Conservation (phyloP, 129 eudicot species). For the carrot (Daucus carota) region DNA sequence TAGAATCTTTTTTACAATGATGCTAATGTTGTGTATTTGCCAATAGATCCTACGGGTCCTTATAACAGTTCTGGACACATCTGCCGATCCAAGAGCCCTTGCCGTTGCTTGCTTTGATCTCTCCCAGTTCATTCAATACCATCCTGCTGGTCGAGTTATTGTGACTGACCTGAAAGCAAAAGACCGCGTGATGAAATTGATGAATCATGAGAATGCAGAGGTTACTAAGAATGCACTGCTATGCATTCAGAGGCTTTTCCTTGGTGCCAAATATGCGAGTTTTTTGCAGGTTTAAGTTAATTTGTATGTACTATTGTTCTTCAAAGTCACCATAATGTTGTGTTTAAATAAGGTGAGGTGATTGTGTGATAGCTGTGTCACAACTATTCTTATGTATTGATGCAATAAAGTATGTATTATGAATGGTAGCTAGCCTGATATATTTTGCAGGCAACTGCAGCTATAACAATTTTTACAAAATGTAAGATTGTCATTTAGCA, state of each 20-base stretch:
- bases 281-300: slow-evolving; percentile 64
- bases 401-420: background rate
- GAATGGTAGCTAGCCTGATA: background rate
- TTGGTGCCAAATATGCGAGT: slow-evolving; percentile 97
- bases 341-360: background rate
- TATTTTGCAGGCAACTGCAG: background rate
- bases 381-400: background rate
- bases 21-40: slow-evolving; percentile 14
- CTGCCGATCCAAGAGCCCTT: slow-evolving; percentile 70
- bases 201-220: slow-evolving; percentile 94
- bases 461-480: background rate
- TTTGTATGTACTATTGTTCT: background rate
- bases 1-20: background rate
- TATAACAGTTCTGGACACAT: slow-evolving; percentile 79
- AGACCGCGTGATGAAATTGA: slow-evolving; percentile 93
- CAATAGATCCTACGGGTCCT: slow-evolving; percentile 80
- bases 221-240: slow-evolving; percentile 93
- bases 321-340: background rate
- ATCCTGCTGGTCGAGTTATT: slow-evolving; percentile 83
- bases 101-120: slow-evolving; percentile 96
- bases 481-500: background rate
- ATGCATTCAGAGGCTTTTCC: slow-evolving; percentile 91
- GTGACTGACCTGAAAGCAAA: slow-evolving; percentile 85
- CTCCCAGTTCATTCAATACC: slow-evolving; percentile 88
- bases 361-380: slow-evolving; percentile 10